Base-by-base conservation (phyloP, 345 rosid genomes). In the Salix suchowensis region DNA sequence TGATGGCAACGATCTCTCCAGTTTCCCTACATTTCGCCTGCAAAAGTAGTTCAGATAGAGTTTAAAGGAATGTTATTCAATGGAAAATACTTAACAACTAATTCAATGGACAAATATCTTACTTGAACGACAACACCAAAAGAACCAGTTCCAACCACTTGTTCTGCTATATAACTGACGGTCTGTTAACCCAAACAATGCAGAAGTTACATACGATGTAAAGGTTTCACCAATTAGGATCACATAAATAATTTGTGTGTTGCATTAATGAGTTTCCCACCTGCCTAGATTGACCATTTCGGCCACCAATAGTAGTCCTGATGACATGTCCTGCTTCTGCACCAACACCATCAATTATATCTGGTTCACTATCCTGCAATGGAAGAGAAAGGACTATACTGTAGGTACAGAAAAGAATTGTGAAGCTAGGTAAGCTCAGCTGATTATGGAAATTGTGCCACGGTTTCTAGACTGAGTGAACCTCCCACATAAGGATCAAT, bases 1-100 rank as follows among this genome's bases (percentile, higher is more conserved):
- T 96, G 70, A 96, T 96, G 72, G 99, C 98, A 72, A 96, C 93
- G 67, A 88, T 85, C 78, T 93, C 99, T 74, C 96, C 99, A 23
- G 97, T 91, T 90, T 96, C 99, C 77, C 93, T 82, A 79, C 98
- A 96, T 86, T 93, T 96, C 23, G 99, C 99, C 99, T 96, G 88
- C 82, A 75, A 69, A 74, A 73, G 74, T 67, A 83, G 73, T 77
- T 79, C 67, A 77, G 78, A 72, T 60, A 8, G 65, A 26, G 36
- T 58, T 65, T 74, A 74, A 76, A 68, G 11, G 4, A 66, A 71
- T 40, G 7, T 28, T 78, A 83, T 54, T 37, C 6, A 11, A 26
- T 2, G 46, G 36, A 50, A 67, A 54, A 67, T 15, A 1, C 24
- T 34, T 44, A 14, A 24, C 62, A 24, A 68, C 32, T 28, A 15